Base-by-base conservation (phyloP, 2,329 filamentous ascomycete species). In the Drechslerella dactyloides region DNA sequence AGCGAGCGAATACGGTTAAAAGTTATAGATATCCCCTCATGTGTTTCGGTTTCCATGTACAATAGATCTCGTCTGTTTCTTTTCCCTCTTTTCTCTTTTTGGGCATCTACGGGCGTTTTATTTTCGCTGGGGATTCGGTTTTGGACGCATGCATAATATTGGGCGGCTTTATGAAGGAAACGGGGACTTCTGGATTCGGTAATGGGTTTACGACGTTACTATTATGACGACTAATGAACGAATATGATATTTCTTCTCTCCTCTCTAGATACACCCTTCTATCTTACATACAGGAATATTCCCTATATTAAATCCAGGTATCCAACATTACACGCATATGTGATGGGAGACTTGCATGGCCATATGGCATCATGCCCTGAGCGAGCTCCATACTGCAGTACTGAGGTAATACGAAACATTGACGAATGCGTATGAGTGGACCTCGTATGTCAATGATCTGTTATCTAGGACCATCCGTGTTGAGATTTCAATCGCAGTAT, bases 51-150 rank as follows among this genome's bases (percentile, higher is more conserved):
- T 60, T 15, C 48, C 40, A 37, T 70, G 66, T 70, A 70, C 37
- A 35, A 70, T 70, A 70, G 66, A 70, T 56, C 6, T 52, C 11
- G 1, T 33, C 58, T 65, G 19, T 51, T 58, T 35, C 19, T 23
- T 48, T 33, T n/a, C 60, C 19, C 27, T 35, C 19, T 23, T 48
- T 33, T n/a, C 60, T 27, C 27, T 54, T 30, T 21, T 50, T 51
- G 15, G 35, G 66, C 66, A 70, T 70, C 59, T 40, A 64, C 55
- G 13, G 58, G 66, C 59, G 59, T 62, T 70, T 58, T 33, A 8
- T 55, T 23, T 44, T 21, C 19, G 33, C 40, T 52, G 27, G 42
- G 44, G 19, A 7, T 51, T 56, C 52, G 59, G 7, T 40, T 50
- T 52, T 44, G 7, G 54, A 55, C 7, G 54, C 62, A 60, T 60